Evolutionary conservation across 164 flowering plant species (phyloP).

Genomic region (Macadamia integrifolia): DNA sequence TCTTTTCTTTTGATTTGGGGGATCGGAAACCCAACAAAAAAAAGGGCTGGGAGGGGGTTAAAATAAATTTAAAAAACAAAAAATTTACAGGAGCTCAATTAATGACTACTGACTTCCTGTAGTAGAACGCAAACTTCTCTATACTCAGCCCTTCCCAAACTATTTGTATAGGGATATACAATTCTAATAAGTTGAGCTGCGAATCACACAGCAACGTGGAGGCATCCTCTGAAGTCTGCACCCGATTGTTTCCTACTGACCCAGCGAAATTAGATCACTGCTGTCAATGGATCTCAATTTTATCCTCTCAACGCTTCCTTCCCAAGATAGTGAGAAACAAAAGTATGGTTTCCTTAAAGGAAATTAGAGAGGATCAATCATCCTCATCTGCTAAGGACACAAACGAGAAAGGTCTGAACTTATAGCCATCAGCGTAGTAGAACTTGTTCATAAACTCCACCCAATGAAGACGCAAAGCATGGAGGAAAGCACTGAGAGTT

Average conservation of each 20-base stretch:
- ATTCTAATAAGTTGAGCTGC: neutral
- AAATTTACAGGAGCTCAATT: neutral
- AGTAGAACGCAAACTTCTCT: neutral
- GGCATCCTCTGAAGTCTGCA: neutral
- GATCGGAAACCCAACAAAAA: too few relatives aligned
- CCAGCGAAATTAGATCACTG: constrained; percentile 5
- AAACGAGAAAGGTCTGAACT: constrained; percentile 83
- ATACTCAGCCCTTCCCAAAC: constrained; percentile 10
- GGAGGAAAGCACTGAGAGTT: constrained; percentile 87
- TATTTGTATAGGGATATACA: constrained; percentile 1
- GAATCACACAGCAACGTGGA: constrained; percentile 4
- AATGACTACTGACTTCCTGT: neutral
- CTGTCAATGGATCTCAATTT: constrained; percentile 1
- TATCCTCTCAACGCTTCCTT: neutral
- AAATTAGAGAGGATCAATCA: constrained; percentile 32
- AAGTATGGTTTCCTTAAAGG: neutral
- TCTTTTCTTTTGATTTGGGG: neutral
- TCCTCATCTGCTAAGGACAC: constrained; percentile 62
- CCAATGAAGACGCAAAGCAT: constrained; percentile 97
- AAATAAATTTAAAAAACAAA: neutral
- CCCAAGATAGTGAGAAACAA: constrained; percentile 2
- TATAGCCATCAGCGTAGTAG: constrained; percentile 88
- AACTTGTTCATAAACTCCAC: constrained; percentile 85
- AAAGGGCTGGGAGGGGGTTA: too few relatives aligned
- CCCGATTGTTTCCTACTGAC: constrained; percentile 5